Evolutionary conservation across 768 basidiomycete genomes (phyloP), one percentile per base, ranked within the genome.

Genomic region (Leucosporidium scottii): DNA sequence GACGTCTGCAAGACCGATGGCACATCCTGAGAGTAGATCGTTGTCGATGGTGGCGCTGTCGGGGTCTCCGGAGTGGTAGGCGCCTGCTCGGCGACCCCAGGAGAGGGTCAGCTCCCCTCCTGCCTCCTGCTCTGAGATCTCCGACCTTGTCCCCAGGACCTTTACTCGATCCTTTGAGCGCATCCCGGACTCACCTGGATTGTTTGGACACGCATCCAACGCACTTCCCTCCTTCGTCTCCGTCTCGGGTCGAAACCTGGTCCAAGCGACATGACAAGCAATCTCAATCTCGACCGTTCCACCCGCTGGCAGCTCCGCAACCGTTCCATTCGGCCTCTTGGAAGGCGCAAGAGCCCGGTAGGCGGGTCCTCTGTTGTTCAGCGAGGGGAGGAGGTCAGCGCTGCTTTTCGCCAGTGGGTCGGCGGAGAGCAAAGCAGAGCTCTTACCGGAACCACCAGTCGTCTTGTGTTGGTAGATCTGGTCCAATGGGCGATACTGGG

Each of bases 1-100:
- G 4, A 50, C 57, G 47, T 71, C 63, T 23, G 69, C 69, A 23
- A 71, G 67, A 6, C 36, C 69, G 30, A 71, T 60, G 3, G 69
- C 69, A 31, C 69, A 71, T 27, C 69, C 69, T 1, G 66, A 67
- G 34, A 71, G 18, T 20, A 71, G 63, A 27, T n/a, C 15, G 0
- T 28, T 0, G 23, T 71, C 69, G 71, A 44, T 44, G 39, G 39
- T 44, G 8, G 39, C 7, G 39, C 39, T 44, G 39, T 8, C 39
- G 39, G 39, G 39, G 39, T 44, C 39, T 44, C 39, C 39, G 39
- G 39, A 8, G 39, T 44, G 39, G 39, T 44, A 15, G 13, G 39
- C 39, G 8, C 39, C 39, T 44, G 39, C 39, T 44, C 39, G 25
- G 23, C 53, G 53, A 17, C 10, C 27, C 2, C 6, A 28, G 15